These are phyloP conservation scores for Dendrobium nobile DNA, from an alignment of 106 monocot genomes.

Conservation along the genomic window DNA sequence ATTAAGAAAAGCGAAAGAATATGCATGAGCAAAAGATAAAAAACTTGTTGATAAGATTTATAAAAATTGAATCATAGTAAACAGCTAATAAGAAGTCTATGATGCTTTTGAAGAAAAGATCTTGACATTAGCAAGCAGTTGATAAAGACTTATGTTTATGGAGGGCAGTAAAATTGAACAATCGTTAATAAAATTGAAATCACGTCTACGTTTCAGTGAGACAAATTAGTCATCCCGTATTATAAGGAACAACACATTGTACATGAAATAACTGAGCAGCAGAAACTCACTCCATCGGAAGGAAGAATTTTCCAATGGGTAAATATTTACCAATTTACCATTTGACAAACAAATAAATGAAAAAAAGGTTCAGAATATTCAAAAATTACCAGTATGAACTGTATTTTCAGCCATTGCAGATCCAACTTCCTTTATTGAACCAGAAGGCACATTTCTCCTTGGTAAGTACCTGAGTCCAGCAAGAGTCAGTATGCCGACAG, in stretches of 20 bases:
- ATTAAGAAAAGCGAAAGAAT: not conserved
- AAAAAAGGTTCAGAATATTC: not conserved
- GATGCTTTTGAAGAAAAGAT: not conserved
- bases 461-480: slow-evolving; percentile 53
- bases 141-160: not conserved
- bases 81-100: not conserved
- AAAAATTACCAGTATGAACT: slow-evolving; percentile 25
- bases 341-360: not conserved
- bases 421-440: slow-evolving; percentile 25
- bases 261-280: not conserved
- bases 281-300: not conserved
- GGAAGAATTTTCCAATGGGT: not conserved
- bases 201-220: not conserved
- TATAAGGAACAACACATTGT: not conserved
- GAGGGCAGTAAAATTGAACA: not conserved
- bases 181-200: not conserved
- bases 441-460: slow-evolving; percentile 24
- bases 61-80: not conserved
- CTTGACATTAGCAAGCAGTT: not conserved
- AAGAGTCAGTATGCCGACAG: slow-evolving; percentile 48
- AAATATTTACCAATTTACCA: not conserved
- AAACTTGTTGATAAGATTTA: not conserved
- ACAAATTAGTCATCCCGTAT: not conserved
- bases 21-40: not conserved
- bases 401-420: slow-evolving; percentile 32